phyloP scores from a whole-genome alignment of 2,329 filamentous ascomycete genomes.

The Trichoderma pleuroti region DNA sequence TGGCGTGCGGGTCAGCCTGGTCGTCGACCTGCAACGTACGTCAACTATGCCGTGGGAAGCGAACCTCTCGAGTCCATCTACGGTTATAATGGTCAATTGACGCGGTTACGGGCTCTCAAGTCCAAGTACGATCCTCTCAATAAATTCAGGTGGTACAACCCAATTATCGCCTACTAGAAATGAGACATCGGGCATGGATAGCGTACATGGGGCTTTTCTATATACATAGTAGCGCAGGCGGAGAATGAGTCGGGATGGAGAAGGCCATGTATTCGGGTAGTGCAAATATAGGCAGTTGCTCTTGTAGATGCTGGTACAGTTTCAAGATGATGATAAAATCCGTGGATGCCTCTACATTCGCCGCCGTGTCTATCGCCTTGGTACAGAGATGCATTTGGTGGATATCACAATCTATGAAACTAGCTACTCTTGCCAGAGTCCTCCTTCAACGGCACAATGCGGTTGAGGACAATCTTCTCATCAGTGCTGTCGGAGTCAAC shows the following conservation, averaged over 20 bases:
- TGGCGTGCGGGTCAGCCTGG: not conserved
- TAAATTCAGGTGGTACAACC: not conserved
- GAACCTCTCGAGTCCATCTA: not conserved
- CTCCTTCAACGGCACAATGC: conserved; percentile 85
- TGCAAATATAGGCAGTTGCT: not conserved
- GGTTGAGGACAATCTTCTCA: conserved; percentile 75
- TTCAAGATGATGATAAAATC: not conserved
- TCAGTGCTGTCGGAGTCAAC: conserved; percentile 71
- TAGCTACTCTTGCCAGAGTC: conserved; percentile 39
- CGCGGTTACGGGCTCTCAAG: not conserved
- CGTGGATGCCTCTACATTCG: not conserved
- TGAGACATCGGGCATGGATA: not conserved
- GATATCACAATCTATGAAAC: not conserved
- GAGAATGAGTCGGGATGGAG: not conserved
- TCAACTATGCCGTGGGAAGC: not conserved
- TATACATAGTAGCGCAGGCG: not conserved
- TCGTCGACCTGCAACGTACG: not conserved
- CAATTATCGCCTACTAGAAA: not conserved
- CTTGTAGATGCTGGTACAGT: not conserved
- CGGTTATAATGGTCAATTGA: not conserved
- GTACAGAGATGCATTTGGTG: not conserved
- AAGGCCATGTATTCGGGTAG: not conserved
- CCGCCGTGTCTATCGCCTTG: too few relatives aligned
- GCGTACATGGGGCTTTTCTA: not conserved
- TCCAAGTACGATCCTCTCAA: not conserved